phyloP scores from a whole-genome alignment of 1,284 basidiomycete species.

The Papiliotrema flavescens region DNA sequence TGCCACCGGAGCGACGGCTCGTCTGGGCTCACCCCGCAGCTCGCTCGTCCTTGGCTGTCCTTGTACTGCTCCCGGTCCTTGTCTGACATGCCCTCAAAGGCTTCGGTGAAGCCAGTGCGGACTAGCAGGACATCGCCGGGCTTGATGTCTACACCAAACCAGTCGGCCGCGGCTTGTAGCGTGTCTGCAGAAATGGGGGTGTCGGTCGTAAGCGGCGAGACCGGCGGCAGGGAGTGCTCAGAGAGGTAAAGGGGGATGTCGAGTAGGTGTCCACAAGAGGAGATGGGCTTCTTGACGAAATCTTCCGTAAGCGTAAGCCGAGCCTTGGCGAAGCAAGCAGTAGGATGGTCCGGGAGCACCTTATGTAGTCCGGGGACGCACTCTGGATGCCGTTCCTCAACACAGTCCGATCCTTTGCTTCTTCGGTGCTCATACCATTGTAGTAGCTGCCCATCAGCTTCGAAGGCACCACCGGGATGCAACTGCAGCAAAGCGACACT shows the following conservation, averaged over 20 bases:
- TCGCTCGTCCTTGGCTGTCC: constrained; percentile 15
- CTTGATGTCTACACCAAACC: constrained; percentile 32
- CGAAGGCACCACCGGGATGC: too few species aligned
- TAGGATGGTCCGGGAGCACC: neutral
- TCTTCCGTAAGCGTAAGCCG: constrained; percentile 15
- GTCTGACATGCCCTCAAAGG: constrained; percentile 30
- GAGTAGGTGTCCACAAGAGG: constrained; percentile 48
- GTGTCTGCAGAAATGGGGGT: constrained; percentile 30
- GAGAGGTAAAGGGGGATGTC: constrained; percentile 43
- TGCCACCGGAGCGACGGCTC: constrained; percentile 46
- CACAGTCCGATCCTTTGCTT: constrained; percentile 16
- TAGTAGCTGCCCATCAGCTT: constrained; percentile 10
- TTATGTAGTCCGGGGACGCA: neutral
- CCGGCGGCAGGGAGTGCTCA: constrained; percentile 36
- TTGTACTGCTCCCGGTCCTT: constrained; percentile 21
- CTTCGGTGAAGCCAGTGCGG: constrained; percentile 46
- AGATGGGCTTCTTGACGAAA: constrained; percentile 46
- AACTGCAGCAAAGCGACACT: too few species aligned
- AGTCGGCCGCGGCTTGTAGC: constrained; percentile 21
- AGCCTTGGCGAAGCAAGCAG: too few species aligned
- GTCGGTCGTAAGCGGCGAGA: constrained; percentile 32
- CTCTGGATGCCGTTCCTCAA: constrained; percentile 23
- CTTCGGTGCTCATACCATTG: constrained; percentile 15
- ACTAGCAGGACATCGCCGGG: constrained; percentile 45
- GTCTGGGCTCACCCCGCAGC: constrained; percentile 29